These are phyloP conservation scores for Exophiala oligosperma DNA, from an alignment of 2,329 filamentous ascomycete genomes.

Conservation along the genomic window DNA sequence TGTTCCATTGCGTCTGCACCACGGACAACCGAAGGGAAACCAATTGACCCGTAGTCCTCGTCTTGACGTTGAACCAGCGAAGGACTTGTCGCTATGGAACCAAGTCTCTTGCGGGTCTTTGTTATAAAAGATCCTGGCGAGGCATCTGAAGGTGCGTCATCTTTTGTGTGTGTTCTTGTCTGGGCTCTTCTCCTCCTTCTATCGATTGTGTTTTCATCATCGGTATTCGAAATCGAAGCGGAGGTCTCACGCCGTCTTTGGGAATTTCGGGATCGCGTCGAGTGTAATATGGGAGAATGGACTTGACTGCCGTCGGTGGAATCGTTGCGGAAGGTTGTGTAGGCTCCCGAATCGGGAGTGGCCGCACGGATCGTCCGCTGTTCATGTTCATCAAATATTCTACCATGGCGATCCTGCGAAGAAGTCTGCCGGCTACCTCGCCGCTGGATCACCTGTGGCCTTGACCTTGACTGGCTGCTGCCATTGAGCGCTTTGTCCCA, in stretches of 20 bases:
- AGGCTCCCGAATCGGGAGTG: conserved; percentile 43
- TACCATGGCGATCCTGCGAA: conserved; percentile 27
- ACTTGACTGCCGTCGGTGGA: conserved; percentile 15
- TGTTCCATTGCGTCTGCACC: conserved; percentile 34
- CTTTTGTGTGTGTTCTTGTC: conserved; percentile 19
- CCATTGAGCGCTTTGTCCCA: conserved; percentile 10
- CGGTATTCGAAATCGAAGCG: conserved; percentile 27
- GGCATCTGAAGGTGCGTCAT: conserved; percentile 20
- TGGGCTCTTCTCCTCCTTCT: conserved; percentile 21
- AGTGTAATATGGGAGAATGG: conserved; percentile 25
- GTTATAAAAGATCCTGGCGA: conserved; percentile 29
- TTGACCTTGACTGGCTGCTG: conserved; percentile 13
- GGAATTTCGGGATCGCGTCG: conserved; percentile 16
- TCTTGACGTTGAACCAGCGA: conserved; percentile 37
- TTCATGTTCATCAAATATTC: conserved; percentile 41
- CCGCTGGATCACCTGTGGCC: conserved; percentile 19
- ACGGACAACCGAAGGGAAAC: conserved; percentile 49
- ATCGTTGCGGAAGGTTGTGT: conserved; percentile 34
- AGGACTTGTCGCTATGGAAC: conserved; percentile 31
- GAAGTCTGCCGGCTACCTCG: conserved; percentile 19
- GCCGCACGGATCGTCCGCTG: conserved; percentile 47
- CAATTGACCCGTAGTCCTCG: conserved; percentile 45
- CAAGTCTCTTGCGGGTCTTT: conserved; percentile 29
- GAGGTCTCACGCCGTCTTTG: conserved; percentile 22
- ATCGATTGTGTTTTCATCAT: conserved; percentile 39